These are phyloP conservation scores for Lepidopterella palustris DNA, from an alignment of 495 filamentous ascomycete genomes.

Conservation along the genomic window DNA sequence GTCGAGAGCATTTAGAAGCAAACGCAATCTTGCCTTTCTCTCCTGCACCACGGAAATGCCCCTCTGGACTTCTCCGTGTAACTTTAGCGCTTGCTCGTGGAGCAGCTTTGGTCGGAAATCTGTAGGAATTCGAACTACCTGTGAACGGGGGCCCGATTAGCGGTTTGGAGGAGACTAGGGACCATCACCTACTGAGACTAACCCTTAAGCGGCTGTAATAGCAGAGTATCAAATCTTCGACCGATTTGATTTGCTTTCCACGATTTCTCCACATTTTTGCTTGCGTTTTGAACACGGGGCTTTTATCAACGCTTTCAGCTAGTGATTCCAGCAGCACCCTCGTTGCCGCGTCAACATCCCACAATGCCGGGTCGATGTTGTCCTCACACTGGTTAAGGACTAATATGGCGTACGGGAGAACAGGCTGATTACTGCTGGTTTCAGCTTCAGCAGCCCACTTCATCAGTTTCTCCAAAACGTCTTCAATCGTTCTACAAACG, in stretches of 20 bases:
- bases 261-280: constrained; percentile 17
- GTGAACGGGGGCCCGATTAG: too few relatives aligned
- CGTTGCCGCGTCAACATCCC: constrained; percentile 17
- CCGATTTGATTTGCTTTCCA: constrained; percentile 7
- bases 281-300: constrained; percentile 10
- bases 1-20: constrained; percentile 14
- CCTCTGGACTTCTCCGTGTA: constrained; percentile 10
- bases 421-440: constrained; percentile 35
- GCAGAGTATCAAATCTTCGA: constrained; percentile 18
- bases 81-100: constrained; percentile 13
- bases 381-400: constrained; percentile 34
- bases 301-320: constrained; percentile 10
- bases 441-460: constrained; percentile 34
- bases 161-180: too few relatives aligned
- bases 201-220: constrained; percentile 19
- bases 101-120: constrained; percentile 15
- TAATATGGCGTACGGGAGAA: constrained; percentile 36
- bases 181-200: too few relatives aligned
- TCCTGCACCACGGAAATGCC: background rate
- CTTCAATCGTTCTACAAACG: constrained; percentile 24
- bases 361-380: constrained; percentile 4
- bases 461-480: constrained; percentile 26
- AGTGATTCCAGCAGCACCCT: constrained; percentile 8
- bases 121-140: constrained; percentile 8
- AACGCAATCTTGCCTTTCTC: constrained; percentile 5